Conservation (phyloP, 1,139 yeast species). For the Pichia sp. region DNA sequence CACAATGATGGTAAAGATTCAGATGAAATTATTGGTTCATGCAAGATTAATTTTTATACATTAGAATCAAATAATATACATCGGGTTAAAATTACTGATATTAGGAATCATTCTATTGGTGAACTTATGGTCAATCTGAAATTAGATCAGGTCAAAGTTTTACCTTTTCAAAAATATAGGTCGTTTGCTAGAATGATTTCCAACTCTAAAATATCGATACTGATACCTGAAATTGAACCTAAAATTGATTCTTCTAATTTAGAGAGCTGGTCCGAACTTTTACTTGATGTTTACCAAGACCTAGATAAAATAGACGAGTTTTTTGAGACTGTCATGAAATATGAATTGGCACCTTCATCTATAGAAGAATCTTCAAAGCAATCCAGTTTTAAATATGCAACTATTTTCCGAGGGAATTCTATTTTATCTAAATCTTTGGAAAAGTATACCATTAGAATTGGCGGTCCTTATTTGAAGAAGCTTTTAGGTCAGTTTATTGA, state of each 20-base stretch:
- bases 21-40: conserved; percentile 41
- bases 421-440: conserved; percentile 77
- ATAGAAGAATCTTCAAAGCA: conserved; percentile 24
- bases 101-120: conserved; percentile 38
- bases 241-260: conserved; percentile 36
- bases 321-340: conserved; percentile 61
- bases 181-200: conserved; percentile 53
- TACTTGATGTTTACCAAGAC: conserved; percentile 61
- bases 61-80: conserved; percentile 28
- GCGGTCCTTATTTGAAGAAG: conserved; percentile 68
- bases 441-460: conserved; percentile 65
- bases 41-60: conserved; percentile 49
- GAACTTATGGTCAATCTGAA: conserved; percentile 49
- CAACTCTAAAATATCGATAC: conserved; percentile 44
- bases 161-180: conserved; percentile 52
- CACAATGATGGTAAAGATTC: conserved; percentile 17
- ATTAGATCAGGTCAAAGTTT: conserved; percentile 49
- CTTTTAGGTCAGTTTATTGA: conserved; percentile 65
- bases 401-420: conserved; percentile 80
- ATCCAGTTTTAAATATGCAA: conserved; percentile 39
- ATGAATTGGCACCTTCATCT: conserved; percentile 41
- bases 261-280: conserved; percentile 46
- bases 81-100: conserved; percentile 25
- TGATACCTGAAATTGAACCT: conserved; percentile 40
- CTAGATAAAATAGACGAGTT: conserved; percentile 58